Evolutionary conservation across 768 basidiomycete genomes (phyloP), one percentile per base, ranked within the genome.

Genomic region (Trametes cingulata): DNA sequence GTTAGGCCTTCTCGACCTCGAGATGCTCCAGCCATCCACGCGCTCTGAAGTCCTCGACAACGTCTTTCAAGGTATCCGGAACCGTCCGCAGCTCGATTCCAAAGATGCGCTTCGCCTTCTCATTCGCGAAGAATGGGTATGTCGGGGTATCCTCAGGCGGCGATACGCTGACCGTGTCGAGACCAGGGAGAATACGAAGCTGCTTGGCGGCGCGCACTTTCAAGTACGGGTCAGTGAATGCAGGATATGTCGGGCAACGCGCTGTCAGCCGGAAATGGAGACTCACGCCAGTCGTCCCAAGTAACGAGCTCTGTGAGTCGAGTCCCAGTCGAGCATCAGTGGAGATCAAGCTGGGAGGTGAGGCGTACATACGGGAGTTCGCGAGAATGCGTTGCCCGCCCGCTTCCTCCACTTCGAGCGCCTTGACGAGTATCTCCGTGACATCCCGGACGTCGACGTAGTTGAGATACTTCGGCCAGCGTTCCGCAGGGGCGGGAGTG

Each of bases 331-430:
- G 24, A 27, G 6, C 24, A 47, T 22, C 39, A 25, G 7, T 10
- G 22, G 9, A 17, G 25, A 29, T 3, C 6, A 27, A 10, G 13
- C 3, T 6, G 1, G 15, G 24, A n/a, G n/a, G n/a, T n/a, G n/a
- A n/a, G n/a, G n/a, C n/a, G n/a, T 19, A 52, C 51, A 22, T 25
- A 52, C 51, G 17, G 17, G 37, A 20, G 51, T 41, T 52, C 24
- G 39, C 60, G 66, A 88, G 77, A 64, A 88, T 79, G 33, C 87
- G 74, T 58, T 88, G 76, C 0, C 83, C 82, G 3, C 79, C 80
- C 0, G 85, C 86, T 3, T 73, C 77, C 35, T 77, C 74, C 48
- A 76, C 78, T 55, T 78, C 77, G 29, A 90, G 68, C 6, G 84
- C 82, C 6, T 72, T 68, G 1, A 77, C 75, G 65, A 87, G 86